These are phyloP conservation scores for Phytopythium sindhum DNA, from an alignment of 352 stramenopile genomes.

Conservation along the genomic window DNA sequence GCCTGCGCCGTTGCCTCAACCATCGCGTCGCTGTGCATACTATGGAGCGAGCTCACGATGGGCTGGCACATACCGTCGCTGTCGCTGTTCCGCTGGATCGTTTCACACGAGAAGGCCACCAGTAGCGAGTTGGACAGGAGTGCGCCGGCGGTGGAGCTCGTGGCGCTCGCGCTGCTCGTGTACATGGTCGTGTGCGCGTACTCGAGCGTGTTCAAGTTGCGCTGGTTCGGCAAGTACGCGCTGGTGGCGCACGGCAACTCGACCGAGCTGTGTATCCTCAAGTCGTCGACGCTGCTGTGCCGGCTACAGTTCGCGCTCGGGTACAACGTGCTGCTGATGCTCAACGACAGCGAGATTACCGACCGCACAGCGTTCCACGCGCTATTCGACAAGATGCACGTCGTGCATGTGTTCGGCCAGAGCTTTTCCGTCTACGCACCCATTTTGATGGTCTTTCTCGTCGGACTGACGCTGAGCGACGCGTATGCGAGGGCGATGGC, in stretches of 20 bases:
- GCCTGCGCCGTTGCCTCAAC: constrained; percentile 23
- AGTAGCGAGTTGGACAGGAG: constrained; percentile 9
- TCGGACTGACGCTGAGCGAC: constrained; percentile 41
- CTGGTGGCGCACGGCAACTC: constrained; percentile 53
- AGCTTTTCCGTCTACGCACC: constrained; percentile 59
- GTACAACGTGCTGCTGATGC: constrained; percentile 63
- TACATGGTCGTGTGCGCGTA: constrained; percentile 66
- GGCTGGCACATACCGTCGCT: constrained; percentile 30
- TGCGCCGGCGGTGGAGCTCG: constrained; percentile 24
- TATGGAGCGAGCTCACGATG: constrained; percentile 72
- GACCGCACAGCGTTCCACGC: constrained; percentile 49
- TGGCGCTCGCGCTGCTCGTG: constrained; percentile 38
- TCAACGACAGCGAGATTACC: constrained; percentile 34
- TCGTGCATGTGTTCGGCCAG: constrained; percentile 53
- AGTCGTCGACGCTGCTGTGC: constrained; percentile 57
- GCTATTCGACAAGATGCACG: constrained; percentile 48
- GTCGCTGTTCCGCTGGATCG: constrained; percentile 28
- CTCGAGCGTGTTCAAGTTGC: constrained; percentile 55
- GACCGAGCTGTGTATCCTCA: constrained; percentile 56
- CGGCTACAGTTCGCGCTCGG: constrained; percentile 67
- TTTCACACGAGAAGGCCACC: constrained; percentile 5
- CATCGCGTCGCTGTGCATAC: constrained; percentile 41
- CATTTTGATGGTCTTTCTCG: constrained; percentile 49
- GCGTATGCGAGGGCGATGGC: constrained; percentile 54
- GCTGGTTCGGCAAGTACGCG: constrained; percentile 43